phyloP scores from a whole-genome alignment of 148 eudicot genomes.

The Spergularia marina region DNA sequence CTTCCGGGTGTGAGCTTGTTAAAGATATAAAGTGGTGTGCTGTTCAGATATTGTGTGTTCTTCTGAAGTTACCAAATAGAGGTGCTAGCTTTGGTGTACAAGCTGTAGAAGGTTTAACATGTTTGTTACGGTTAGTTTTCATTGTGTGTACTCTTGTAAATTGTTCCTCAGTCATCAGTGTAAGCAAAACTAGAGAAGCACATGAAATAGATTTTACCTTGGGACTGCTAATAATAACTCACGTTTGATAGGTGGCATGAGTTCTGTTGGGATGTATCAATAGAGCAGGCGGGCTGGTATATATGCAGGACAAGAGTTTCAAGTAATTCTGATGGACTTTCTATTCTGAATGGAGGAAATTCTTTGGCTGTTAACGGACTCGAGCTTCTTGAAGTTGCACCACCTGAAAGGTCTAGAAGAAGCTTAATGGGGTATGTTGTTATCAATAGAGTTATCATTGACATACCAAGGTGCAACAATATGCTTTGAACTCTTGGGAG shows the following conservation, averaged over 20 bases:
- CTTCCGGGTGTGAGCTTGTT: conserved; percentile 29
- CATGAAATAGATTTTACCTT: not conserved
- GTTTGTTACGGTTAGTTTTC: conserved; percentile 63
- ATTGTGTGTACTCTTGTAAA: not conserved
- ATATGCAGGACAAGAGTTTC: conserved; percentile 22
- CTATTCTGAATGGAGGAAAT: conserved; percentile 18
- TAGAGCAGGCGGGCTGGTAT: conserved; percentile 86
- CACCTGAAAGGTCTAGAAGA: conserved; percentile 29
- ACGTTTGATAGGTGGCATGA: conserved; percentile 68
- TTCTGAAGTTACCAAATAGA: conserved; percentile 57
- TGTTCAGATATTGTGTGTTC: conserved; percentile 54
- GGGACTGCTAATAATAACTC: conserved; percentile 1
- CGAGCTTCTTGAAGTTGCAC: conserved; percentile 33
- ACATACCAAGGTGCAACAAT: not conserved
- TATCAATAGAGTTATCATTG: not conserved
- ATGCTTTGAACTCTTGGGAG: no score
- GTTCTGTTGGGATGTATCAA: conserved; percentile 68
- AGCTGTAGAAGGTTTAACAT: conserved; percentile 50
- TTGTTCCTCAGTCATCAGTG: not conserved
- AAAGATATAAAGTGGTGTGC: conserved; percentile 75
- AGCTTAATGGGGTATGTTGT: conserved; percentile 11
- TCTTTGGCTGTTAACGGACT: conserved; percentile 23
- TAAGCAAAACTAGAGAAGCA: not conserved
- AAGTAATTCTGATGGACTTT: conserved; percentile 21
- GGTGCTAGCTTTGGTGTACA: conserved; percentile 46